Evolutionary conservation across 139 green algal species (phyloP).

Genomic region (Coccomyxa sp.): DNA sequence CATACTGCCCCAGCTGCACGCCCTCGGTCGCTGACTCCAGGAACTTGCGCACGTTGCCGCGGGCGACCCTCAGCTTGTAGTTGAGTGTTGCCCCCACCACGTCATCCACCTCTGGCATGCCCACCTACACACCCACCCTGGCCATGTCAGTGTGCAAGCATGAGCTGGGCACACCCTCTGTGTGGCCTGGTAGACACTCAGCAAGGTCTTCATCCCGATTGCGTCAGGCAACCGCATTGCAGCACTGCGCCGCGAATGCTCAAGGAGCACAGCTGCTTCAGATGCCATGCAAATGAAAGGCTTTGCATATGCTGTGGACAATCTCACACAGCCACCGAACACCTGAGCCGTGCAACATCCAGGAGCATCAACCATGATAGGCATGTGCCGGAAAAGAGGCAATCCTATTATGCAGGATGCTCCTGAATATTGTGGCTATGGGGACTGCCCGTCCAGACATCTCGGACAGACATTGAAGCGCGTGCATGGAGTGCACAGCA

Average conservation of each 20-base stretch:
- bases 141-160: no score
- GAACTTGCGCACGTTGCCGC: slow-evolving; percentile 36
- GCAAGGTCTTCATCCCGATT: no score
- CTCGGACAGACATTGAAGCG: no score
- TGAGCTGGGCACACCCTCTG: neutral
- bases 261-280: no score
- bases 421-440: no score
- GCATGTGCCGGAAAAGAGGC: neutral
- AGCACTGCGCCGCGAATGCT: no score
- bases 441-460: no score
- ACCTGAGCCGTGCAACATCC: neutral
- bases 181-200: no score
- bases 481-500: neutral
- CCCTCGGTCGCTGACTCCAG: slow-evolving; percentile 11
- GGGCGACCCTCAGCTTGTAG: slow-evolving; percentile 25
- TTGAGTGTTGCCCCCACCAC: slow-evolving; percentile 34
- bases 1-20: slow-evolving; percentile 10
- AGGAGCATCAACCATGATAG: neutral
- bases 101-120: slow-evolving; percentile 35
- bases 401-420: neutral
- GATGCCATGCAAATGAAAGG: no score
- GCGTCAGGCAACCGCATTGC: no score
- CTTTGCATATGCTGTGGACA: no score
- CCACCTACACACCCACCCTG: slow-evolving; percentile 20
- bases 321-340: no score